phyloP scores from a whole-genome alignment of 441 rosid genomes.

The Populus hybrid region DNA sequence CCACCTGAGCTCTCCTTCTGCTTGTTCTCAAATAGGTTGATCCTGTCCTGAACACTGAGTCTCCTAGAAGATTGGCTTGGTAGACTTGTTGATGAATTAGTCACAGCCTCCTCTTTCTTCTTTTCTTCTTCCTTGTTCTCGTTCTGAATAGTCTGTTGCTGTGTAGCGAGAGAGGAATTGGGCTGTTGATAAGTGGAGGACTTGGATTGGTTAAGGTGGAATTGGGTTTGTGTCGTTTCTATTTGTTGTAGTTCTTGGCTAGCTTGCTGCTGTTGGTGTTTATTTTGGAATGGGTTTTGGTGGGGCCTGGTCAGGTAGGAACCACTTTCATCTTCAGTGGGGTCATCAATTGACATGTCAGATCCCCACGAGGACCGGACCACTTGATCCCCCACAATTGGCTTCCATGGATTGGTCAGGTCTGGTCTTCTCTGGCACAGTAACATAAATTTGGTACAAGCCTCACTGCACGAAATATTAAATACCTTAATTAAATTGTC shows the following conservation, averaged over 20 bases:
- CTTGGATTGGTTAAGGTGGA: constrained; percentile 38
- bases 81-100: constrained; percentile 50
- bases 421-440: constrained; percentile 86
- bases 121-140: constrained; percentile 50
- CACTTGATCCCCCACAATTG: constrained; percentile 53
- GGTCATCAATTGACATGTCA: constrained; percentile 95
- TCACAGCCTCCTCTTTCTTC: constrained; percentile 35
- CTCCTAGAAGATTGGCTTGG: constrained; percentile 67
- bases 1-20: constrained; percentile 81
- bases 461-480: constrained; percentile 60
- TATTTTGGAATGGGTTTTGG: constrained; percentile 29
- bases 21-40: constrained; percentile 91
- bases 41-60: constrained; percentile 99
- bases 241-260: constrained; percentile 38
- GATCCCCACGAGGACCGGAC: constrained; percentile 82
- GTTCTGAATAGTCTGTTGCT: constrained; percentile 21
- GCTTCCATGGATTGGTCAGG: constrained; percentile 59
- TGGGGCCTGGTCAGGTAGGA: constrained; percentile 33
- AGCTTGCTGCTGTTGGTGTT: constrained; percentile 32
- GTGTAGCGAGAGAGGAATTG: constrained; percentile 25
- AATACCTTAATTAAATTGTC: constrained; percentile 14
- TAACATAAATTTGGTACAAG: constrained; percentile 69
- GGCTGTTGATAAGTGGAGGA: constrained; percentile 29
- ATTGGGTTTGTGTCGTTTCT: constrained; percentile 33
- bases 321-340: constrained; percentile 50